Percentiles rank a stretch among this genome's conserved stretches.
Conservation (phyloP, 2,329 filamentous ascomycete species). For the Ploettnerulaceae sp. region DNA sequence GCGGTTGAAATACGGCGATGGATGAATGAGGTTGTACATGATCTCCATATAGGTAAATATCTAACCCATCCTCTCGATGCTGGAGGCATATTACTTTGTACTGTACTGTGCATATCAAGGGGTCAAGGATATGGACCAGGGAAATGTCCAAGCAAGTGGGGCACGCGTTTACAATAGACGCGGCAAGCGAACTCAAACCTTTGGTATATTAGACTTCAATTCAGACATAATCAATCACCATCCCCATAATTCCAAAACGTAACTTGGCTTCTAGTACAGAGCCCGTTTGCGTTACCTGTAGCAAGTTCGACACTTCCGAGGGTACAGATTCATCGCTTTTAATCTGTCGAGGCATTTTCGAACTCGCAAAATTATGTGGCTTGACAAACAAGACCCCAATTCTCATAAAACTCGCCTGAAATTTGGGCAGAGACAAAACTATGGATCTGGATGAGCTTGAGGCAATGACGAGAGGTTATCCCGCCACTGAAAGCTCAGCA, state of each 20-base stretch:
- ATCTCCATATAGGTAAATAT: slow-evolving; percentile 16
- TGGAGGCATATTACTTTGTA: slow-evolving; percentile 28
- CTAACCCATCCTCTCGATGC: slow-evolving; percentile 29
- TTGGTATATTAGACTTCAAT: too few relatives aligned
- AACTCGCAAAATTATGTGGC: slow-evolving; percentile 17
- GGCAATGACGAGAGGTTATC: neutral
- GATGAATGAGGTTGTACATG: slow-evolving; percentile 4
- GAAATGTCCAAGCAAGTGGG: too few relatives aligned
- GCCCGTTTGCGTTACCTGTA: too few relatives aligned
- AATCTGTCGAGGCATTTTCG: too few relatives aligned
- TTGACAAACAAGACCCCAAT: slow-evolving; percentile 4
- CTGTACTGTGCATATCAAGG: too few relatives aligned
- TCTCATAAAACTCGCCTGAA: slow-evolving; percentile 20
- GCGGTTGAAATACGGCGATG: slow-evolving; percentile 18
- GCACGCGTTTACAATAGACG: too few relatives aligned
- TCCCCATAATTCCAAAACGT: too few relatives aligned
- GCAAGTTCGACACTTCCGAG: too few relatives aligned
- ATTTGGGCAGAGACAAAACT: slow-evolving; percentile 4
- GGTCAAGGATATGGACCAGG: too few relatives aligned
- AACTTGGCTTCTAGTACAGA: too few relatives aligned
- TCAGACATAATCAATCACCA: too few relatives aligned
- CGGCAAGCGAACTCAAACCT: slow-evolving; percentile 12
- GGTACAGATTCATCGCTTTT: too few relatives aligned
- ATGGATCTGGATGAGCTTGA: slow-evolving; percentile 22
- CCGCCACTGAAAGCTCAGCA: slow-evolving; percentile 25